Evolutionary conservation across 352 stramenopile genomes (phyloP).

Genomic region (Pythium dissotocum): DNA sequence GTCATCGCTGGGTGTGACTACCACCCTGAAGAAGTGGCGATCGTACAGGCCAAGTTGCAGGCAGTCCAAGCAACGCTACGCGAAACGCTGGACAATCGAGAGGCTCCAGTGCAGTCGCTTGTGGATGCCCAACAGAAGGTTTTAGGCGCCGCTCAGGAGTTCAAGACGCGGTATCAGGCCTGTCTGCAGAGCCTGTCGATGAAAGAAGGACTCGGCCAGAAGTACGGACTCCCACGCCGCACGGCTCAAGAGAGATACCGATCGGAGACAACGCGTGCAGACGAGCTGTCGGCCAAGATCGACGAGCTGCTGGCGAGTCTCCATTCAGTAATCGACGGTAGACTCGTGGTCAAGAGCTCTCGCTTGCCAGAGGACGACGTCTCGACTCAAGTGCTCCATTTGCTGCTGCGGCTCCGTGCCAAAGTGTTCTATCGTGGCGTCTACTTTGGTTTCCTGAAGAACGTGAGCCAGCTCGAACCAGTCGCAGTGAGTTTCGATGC

Average conservation of each 20-base stretch:
- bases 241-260: conserved; percentile 84
- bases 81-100: conserved; percentile 35
- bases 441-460: conserved; percentile 65
- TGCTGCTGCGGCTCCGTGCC: conserved; percentile 56
- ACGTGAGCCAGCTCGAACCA: conserved; percentile 49
- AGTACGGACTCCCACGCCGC: conserved; percentile 84
- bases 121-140: conserved; percentile 34
- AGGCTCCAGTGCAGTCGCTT: conserved; percentile 42
- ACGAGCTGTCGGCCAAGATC: conserved; percentile 63
- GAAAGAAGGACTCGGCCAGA: conserved; percentile 87
- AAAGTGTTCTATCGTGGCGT: conserved; percentile 58
- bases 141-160: conserved; percentile 39
- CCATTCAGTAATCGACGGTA: conserved; percentile 34
- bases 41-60: conserved; percentile 40
- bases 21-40: conserved; percentile 68
- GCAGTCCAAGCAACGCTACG: conserved; percentile 43
- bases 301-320: conserved; percentile 64
- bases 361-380: conserved; percentile 12
- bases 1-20: conserved; percentile 85
- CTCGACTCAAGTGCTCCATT: conserved; percentile 35
- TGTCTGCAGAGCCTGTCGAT: conserved; percentile 84
- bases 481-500: conserved; percentile 37
- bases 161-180: conserved; percentile 70
- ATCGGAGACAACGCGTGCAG: conserved; percentile 79
- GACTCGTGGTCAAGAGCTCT: conserved; percentile 10